phyloP scores from a whole-genome alignment of 352 stramenopile species.

The Globisporangium yorkense region DNA sequence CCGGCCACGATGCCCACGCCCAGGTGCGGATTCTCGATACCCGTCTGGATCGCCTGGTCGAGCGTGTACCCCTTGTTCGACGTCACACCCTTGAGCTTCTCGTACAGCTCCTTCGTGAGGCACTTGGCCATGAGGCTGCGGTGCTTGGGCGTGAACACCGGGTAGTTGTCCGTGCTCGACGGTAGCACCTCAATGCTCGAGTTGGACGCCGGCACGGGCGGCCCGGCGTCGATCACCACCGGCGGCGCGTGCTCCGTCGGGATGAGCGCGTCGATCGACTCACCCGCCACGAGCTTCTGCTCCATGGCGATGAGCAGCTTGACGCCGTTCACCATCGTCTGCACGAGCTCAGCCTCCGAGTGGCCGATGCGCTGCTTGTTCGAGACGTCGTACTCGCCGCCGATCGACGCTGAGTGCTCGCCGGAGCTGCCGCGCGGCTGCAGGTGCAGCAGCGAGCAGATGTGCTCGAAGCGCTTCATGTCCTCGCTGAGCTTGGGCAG shows the following conservation, averaged over 20 bases:
- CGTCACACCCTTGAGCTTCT: constrained; percentile 67
- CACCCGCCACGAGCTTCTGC: constrained; percentile 71
- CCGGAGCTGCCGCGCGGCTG: constrained; percentile 75
- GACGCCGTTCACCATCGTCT: constrained; percentile 94
- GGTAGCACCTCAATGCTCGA: constrained; percentile 49
- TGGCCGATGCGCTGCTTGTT: constrained; percentile 93
- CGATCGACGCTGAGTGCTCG: constrained; percentile 78
- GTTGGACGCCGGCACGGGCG: constrained; percentile 26
- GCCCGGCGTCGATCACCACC: constrained; percentile 59
- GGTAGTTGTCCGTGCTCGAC: constrained; percentile 70
- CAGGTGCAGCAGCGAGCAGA: constrained; percentile 70
- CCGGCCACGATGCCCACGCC: constrained; percentile 77
- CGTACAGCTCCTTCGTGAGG: constrained; percentile 75
- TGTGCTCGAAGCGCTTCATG: constrained; percentile 57
- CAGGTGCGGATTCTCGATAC: constrained; percentile 74
- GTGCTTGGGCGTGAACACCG: constrained; percentile 78
- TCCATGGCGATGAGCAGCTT: constrained; percentile 65
- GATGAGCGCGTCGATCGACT: constrained; percentile 64
- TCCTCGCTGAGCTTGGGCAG: constrained; percentile 69
- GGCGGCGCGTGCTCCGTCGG: constrained; percentile 42
- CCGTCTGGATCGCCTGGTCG: constrained; percentile 82
- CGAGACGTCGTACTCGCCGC: constrained; percentile 91
- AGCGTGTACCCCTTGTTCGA: constrained; percentile 71
- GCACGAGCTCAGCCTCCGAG: constrained; percentile 92
- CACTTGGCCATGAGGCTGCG: constrained; percentile 81